phyloP scores from a whole-genome alignment of 108 stramenopile species.

The Nannochloropsis gaditana region DNA sequence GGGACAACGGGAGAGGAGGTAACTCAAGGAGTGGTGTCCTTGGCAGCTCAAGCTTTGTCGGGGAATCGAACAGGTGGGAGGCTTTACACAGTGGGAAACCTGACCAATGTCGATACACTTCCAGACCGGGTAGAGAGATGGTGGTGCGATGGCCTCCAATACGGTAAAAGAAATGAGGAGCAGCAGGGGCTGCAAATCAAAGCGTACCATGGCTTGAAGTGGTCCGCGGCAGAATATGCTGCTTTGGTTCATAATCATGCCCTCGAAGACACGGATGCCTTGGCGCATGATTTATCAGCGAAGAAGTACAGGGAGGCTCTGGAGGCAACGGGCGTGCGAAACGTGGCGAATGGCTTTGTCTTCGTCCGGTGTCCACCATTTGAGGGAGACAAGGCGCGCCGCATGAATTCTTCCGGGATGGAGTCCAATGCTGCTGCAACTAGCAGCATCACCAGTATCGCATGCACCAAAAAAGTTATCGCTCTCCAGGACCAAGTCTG shows the following conservation, averaged over 20 bases:
- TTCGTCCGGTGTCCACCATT: neutral
- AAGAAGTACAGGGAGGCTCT: neutral
- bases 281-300: neutral
- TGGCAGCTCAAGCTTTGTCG: slow-evolving; percentile 17
- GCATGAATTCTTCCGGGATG: neutral
- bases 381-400: neutral
- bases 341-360: neutral
- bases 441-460: neutral
- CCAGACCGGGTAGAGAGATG: neutral
- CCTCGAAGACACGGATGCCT: neutral
- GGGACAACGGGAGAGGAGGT: slow-evolving; percentile 1
- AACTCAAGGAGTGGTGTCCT: neutral
- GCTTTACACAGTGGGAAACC: neutral
- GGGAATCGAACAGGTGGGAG: neutral
- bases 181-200: neutral
- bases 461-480: neutral
- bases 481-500: neutral
- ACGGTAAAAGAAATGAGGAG: neutral
- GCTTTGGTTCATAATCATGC: neutral
- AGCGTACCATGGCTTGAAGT: neutral
- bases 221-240: neutral
- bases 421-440: neutral
- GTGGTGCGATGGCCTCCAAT: neutral
- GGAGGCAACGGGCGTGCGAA: neutral
- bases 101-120: neutral